Conservation (phyloP, 306 rosid species). For the Lablab purpureus region DNA sequence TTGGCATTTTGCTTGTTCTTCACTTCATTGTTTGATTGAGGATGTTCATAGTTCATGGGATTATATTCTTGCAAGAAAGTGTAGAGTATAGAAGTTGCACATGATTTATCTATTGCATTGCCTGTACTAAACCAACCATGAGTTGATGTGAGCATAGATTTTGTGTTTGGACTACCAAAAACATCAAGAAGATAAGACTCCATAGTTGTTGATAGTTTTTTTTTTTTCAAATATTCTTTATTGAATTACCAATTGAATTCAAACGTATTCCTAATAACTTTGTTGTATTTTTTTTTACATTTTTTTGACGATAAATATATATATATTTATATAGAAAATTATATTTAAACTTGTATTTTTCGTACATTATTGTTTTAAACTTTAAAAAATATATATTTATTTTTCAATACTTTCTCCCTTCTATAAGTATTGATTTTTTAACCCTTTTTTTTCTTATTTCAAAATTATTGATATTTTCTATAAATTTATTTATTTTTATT, state of each 20-base stretch:
- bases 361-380: too few species aligned
- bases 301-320: too few species aligned
- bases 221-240: background rate
- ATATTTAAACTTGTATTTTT: too few species aligned
- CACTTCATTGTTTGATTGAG: background rate
- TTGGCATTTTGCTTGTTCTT: background rate
- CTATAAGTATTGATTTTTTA: too few species aligned
- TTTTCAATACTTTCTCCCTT: too few species aligned
- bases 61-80: background rate
- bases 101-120: constrained; percentile 11
- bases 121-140: background rate
- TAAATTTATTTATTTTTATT: too few species aligned
- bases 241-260: background rate
- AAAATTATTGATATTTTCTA: too few species aligned
- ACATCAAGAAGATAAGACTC: background rate
- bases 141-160: background rate
- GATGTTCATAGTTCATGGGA: background rate
- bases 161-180: constrained; percentile 14
- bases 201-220: background rate
- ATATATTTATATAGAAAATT: too few species aligned
- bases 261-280: background rate
- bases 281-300: too few species aligned
- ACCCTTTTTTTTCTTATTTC: too few species aligned
- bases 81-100: background rate
- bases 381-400: too few species aligned